These are phyloP conservation scores for Colletotrichum simmondsii DNA, from an alignment of 2,329 filamentous ascomycete genomes.

Conservation along the genomic window DNA sequence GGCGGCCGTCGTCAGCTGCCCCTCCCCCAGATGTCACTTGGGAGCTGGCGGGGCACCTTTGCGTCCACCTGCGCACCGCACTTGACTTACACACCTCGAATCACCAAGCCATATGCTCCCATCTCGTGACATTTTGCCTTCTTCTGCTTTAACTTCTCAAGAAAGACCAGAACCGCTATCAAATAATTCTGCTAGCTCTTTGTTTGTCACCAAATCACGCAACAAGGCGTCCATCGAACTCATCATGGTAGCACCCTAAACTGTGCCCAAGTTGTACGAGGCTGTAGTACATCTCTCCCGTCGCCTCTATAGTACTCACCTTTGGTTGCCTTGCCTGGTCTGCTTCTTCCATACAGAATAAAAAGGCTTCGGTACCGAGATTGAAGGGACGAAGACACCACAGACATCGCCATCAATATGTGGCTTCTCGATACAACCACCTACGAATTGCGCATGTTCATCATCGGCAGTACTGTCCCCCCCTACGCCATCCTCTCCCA, in stretches of 20 bases:
- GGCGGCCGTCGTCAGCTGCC: background rate
- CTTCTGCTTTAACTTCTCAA: background rate
- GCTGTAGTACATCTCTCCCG: background rate
- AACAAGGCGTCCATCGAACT: background rate
- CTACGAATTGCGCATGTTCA: slow-evolving; percentile 20
- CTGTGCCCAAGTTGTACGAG: background rate
- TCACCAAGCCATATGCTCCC: background rate
- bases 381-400: background rate
- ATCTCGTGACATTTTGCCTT: background rate
- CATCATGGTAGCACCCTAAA: background rate
- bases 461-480: slow-evolving; percentile 26
- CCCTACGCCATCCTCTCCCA: slow-evolving; percentile 45
- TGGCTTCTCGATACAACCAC: slow-evolving; percentile 32
- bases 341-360: background rate
- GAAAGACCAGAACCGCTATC: no score
- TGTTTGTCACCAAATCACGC: background rate
- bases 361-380: background rate
- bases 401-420: slow-evolving; percentile 8
- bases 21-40: background rate
- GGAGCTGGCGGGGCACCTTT: background rate
- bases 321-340: background rate
- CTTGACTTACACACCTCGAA: background rate
- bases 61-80: background rate
- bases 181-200: background rate
- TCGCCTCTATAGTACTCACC: background rate